phyloP scores from a whole-genome alignment of 768 basidiomycete species.

The Steccherinum ochraceum region DNA sequence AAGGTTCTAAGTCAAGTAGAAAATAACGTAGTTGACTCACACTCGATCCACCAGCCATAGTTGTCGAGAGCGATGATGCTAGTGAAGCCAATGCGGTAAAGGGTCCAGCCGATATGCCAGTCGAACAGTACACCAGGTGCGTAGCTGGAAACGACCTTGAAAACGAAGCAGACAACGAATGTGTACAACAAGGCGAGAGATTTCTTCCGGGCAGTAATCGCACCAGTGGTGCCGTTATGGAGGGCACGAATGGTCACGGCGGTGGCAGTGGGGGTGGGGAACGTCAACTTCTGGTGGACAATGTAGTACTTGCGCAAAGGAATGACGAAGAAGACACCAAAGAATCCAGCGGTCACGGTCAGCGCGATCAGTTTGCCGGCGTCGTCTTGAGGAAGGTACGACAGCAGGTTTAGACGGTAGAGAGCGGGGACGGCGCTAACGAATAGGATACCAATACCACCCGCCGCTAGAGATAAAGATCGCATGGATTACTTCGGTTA shows the following conservation, averaged over 20 bases:
- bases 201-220: conserved; percentile 48
- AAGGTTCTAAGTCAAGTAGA: no score
- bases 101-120: conserved; percentile 60
- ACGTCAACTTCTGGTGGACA: conserved; percentile 54
- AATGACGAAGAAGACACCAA: conserved; percentile 62
- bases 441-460: conserved; percentile 53
- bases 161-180: conserved; percentile 41
- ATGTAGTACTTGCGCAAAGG: conserved; percentile 59
- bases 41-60: conserved; percentile 50
- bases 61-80: conserved; percentile 54
- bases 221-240: conserved; percentile 45
- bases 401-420: conserved; percentile 47
- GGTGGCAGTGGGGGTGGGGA: conserved; percentile 62
- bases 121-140: conserved; percentile 56
- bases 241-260: conserved; percentile 60
- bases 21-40: conserved; percentile 23
- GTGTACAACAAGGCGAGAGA: conserved; percentile 41
- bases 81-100: conserved; percentile 53
- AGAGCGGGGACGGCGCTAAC: conserved; percentile 57
- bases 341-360: conserved; percentile 48
- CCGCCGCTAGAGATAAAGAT: conserved; percentile 39
- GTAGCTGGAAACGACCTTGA: conserved; percentile 50
- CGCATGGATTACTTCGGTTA: conserved; percentile 11
- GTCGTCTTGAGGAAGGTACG: conserved; percentile 40
- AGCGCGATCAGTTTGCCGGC: conserved; percentile 52